Conservation (phyloP, 768 basidiomycete species). For the Pluteus cervinus region DNA sequence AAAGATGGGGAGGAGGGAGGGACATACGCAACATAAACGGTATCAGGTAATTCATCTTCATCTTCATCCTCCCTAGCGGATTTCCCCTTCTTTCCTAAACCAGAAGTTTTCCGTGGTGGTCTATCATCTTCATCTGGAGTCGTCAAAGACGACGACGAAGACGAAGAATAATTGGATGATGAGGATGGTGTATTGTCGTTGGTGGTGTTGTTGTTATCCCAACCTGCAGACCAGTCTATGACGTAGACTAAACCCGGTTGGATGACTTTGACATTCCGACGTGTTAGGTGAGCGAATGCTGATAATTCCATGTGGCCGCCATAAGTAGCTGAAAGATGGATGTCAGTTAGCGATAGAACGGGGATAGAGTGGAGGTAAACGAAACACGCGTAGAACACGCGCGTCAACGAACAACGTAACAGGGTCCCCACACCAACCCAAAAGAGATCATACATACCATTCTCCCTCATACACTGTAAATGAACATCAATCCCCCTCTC, state of each 20-base stretch:
- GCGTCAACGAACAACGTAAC: slow-evolving; percentile 2
- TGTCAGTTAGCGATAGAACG: slow-evolving; percentile 5
- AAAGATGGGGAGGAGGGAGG: slow-evolving; percentile 5
- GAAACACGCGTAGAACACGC: slow-evolving; percentile 2
- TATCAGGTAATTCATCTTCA: slow-evolving; percentile 12
- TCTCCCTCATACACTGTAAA: slow-evolving; percentile 72
- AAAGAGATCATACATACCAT: slow-evolving; percentile 40
- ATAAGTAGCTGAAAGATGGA: slow-evolving; percentile 57
- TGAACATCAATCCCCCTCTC: slow-evolving; percentile 74
- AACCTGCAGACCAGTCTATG: slow-evolving; percentile 73
- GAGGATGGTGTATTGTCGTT: too few species aligned
- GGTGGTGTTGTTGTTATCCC: slow-evolving; percentile 33
- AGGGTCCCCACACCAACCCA: slow-evolving; percentile 5
- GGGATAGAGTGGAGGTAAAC: slow-evolving; percentile 3
- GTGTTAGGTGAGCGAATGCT: slow-evolving; percentile 79
- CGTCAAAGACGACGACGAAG: too few species aligned
- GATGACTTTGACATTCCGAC: slow-evolving; percentile 82
- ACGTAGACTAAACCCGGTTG: slow-evolving; percentile 91
- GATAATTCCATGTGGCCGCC: slow-evolving; percentile 93
- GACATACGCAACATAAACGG: slow-evolving; percentile 86
- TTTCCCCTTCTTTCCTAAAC: slow-evolving; percentile 17
- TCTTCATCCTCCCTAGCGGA: slow-evolving; percentile 15
- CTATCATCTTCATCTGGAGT: too few species aligned
- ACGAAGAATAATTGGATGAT: too few species aligned
- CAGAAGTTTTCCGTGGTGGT: too few species aligned